Evolutionary conservation across 192 early-diverging fungal genomes (phyloP), one percentile per base, ranked within the genome.

Genomic region (Dissophora globulifera): DNA sequence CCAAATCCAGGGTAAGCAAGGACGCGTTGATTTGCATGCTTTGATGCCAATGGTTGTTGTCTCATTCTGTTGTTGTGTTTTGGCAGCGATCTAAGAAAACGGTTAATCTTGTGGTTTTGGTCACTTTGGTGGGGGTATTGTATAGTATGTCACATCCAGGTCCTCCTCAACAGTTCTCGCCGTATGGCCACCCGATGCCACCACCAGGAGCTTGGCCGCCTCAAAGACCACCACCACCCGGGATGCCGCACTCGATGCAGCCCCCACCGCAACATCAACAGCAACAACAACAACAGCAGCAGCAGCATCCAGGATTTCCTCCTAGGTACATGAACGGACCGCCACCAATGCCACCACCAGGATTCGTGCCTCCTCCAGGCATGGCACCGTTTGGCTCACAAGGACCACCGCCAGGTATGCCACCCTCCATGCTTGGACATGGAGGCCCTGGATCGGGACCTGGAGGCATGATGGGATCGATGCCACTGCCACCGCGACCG

Each of bases 281-380:
- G n/a, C n/a, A n/a, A n/a, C n/a, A n/a, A n/a, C n/a, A n/a, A n/a
- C n/a, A n/a, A n/a, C n/a, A 81, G 41, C 78, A 81, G 25, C 61
- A 67, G 47, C 69, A 69, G 52, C 82, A 74, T 52, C 75, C 82
- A 12, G 82, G 83, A 58, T 81, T 79, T 64, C 51, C 64, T 27
- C 85, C 86, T 69, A 67, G 81, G 22, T 80, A 84, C 58, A 82
- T 80, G 55, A 78, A 81, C 35, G 81, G 78, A 74, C 79, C 79
- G 26, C 74, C 65, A 25, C 75, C n/a, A n/a, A n/a, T n/a, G n/a
- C n/a, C n/a, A n/a, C n/a, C 62, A 31, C 67, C 66, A 45, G 65
- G 30, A n/a, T 75, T 57, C 52, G 13, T 51, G 32, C 71, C 62
- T 61, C 47, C 58, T 52, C 54, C 81, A 23, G 72, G 72, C 25